Evolutionary conservation across 169 alveolate genomes (phyloP).

Genomic region (Plasmodium knowlesi): DNA sequence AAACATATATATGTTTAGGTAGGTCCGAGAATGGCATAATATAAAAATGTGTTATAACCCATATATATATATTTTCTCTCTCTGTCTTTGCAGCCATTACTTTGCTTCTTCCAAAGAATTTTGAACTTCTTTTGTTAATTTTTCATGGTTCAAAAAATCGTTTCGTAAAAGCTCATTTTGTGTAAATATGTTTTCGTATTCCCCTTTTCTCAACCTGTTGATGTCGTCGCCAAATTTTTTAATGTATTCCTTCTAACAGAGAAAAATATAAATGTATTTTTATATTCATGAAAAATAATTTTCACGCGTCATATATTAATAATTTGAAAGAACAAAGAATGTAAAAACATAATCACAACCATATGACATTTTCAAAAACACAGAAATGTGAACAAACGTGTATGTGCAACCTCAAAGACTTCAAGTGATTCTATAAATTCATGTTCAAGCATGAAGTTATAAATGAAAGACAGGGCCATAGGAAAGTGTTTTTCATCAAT

Average conservation of each 20-base stretch:
- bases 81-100: constrained; percentile 15
- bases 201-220: constrained; percentile 33
- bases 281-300: constrained; percentile 25
- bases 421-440: constrained; percentile 70
- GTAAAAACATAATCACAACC: neutral
- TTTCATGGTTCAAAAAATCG: constrained; percentile 66
- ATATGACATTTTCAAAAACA: constrained; percentile 2
- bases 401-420: constrained; percentile 58
- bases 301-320: neutral
- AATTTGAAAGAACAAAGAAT: constrained; percentile 4
- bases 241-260: constrained; percentile 55
- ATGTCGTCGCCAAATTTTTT: constrained; percentile 59
- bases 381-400: neutral
- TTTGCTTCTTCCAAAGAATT: constrained; percentile 70
- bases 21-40: neutral
- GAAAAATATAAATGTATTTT: constrained; percentile 16
- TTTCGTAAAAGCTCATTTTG: constrained; percentile 69
- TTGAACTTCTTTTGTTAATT: constrained; percentile 63
- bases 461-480: constrained; percentile 56
- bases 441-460: constrained; percentile 68
- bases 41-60: neutral
- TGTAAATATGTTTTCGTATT: constrained; percentile 50
- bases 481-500: constrained; percentile 46
- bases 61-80: neutral
- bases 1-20: neutral